Base-by-base conservation (phyloP, 2,329 filamentous ascomycete species). In the Penicillium oxalicum region DNA sequence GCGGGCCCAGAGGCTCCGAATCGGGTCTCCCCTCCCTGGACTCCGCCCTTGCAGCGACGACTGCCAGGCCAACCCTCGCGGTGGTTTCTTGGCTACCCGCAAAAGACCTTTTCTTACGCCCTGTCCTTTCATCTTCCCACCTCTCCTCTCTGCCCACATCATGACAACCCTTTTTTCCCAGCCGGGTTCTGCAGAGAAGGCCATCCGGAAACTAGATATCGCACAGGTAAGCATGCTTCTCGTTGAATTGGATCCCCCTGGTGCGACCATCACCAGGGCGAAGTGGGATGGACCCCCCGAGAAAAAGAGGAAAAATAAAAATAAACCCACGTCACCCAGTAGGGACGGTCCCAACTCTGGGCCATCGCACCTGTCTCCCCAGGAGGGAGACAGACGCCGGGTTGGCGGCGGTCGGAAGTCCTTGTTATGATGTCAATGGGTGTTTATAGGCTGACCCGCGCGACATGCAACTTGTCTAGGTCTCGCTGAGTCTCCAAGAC, bases 401-500 rank as follows among this genome's bases (percentile, higher is more conserved):
- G 18, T 18, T 18, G 18, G 18, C 18, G 18, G 18, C 18, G 18
- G 18, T 18, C 18, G 18, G 18, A 18, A 18, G 18, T 18, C 18
- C 18, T 18, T 18, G 2, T 18, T 18, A 18, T 18, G 18, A 1
- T 1, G 18, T 18, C 40, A 4, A 13, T 26, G 29, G 25, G 9
- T 24, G 13, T n/a, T 25, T 25, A 11, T 7, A 35, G 26, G 39
- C 45, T 54, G 26, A 52, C 45, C 42, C n/a, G 34, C 8, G 26
- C 29, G 45, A 8, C 24, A 47, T 34, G 46, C 52, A 28, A 18
- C 18, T 18, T 18, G 18, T 62, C 47, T 66, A 97, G 93, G 95
- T 98, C 76, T 93, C 91, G 61, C 81, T 91, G 67, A 87, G 87
- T 64, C 78, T 98, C 47, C 90, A 97, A 74, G 90, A 95, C 75